A percentile compares a stretch with the other conserved stretches of the same genome.
These are phyloP conservation scores for Lathyrus oleraceus DNA, from an alignment of 306 rosid genomes.

Conservation along the genomic window DNA sequence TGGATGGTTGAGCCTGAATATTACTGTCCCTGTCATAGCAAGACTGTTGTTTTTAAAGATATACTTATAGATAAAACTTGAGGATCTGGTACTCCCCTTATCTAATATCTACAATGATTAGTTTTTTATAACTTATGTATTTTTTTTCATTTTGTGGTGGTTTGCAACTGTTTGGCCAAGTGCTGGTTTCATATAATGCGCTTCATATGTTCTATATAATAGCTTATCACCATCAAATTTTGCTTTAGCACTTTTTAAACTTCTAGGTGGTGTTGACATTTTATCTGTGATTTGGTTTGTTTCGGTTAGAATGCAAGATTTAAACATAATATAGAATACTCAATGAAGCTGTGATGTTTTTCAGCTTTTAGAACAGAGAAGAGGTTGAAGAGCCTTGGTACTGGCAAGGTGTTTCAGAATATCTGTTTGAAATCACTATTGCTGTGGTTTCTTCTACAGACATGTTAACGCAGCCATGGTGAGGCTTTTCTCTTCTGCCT, in stretches of 20 bases:
- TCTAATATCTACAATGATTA: slow-evolving; percentile 3
- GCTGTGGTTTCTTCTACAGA: slow-evolving; percentile 16
- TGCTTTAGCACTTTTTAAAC: neutral
- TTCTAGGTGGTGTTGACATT: neutral
- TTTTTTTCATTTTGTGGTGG: neutral
- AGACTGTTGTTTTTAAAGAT: neutral
- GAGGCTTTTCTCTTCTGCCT: slow-evolving; percentile 12
- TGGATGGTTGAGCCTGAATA: neutral
- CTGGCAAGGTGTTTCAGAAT: slow-evolving; percentile 31
- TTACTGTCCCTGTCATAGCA: neutral
- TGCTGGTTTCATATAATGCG: neutral
- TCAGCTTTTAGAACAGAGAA: slow-evolving; percentile 16
- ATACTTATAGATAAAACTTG: neutral
- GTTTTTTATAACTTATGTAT: neutral
- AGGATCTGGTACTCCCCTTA: neutral
- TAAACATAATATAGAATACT: neutral
- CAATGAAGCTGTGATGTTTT: slow-evolving; percentile 28
- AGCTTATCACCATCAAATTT: too few relatives aligned
- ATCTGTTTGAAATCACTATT: slow-evolving; percentile 5
- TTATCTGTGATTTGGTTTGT: neutral
- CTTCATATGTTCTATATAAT: neutral
- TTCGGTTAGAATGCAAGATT: neutral
- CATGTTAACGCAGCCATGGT: slow-evolving; percentile 30
- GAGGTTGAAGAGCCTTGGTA: slow-evolving; percentile 22
- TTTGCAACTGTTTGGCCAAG: neutral